These are phyloP conservation scores for Claviceps sorghi DNA, from an alignment of 2,329 filamentous ascomycete species.

Conservation along the genomic window DNA sequence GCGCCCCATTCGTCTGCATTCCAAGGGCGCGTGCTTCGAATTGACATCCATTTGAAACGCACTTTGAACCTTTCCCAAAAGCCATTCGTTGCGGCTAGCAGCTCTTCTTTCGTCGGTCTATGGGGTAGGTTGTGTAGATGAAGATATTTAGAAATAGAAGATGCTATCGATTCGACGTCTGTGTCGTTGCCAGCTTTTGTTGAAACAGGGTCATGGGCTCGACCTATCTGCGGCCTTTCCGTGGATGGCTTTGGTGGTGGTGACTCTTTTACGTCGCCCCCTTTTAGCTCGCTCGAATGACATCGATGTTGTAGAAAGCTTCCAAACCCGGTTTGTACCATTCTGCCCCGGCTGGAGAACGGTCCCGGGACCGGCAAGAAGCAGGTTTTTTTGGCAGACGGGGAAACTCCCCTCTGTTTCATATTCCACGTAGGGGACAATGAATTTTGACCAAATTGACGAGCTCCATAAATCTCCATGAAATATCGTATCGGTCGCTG, in stretches of 20 bases:
- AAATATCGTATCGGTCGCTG: not conserved
- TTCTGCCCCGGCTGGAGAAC: not conserved
- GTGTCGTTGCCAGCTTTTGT: slow-evolving; percentile 6
- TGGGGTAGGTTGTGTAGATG: slow-evolving; percentile 60
- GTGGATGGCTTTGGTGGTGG: not conserved
- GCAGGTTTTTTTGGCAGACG: not conserved
- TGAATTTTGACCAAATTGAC: not conserved
- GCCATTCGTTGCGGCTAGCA: slow-evolving; percentile 78
- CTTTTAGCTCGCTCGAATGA: not conserved
- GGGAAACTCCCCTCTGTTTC: not conserved
- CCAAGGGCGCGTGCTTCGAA: slow-evolving; percentile 83
- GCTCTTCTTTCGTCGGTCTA: slow-evolving; percentile 82
- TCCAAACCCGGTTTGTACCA: not conserved
- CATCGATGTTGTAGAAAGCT: not conserved
- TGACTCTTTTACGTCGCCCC: not conserved
- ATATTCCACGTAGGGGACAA: too few species aligned
- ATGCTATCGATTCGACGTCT: slow-evolving; percentile 28
- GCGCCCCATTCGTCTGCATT: slow-evolving; percentile 94
- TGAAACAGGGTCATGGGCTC: not conserved
- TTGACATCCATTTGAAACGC: slow-evolving; percentile 95
- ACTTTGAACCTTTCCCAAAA: slow-evolving; percentile 86
- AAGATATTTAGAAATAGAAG: slow-evolving; percentile 44
- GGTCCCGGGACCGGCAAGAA: not conserved
- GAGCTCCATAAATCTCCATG: not conserved
- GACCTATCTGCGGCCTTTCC: not conserved